Conservation (phyloP, 1,284 basidiomycete species). For the Mycena sp. region DNA sequence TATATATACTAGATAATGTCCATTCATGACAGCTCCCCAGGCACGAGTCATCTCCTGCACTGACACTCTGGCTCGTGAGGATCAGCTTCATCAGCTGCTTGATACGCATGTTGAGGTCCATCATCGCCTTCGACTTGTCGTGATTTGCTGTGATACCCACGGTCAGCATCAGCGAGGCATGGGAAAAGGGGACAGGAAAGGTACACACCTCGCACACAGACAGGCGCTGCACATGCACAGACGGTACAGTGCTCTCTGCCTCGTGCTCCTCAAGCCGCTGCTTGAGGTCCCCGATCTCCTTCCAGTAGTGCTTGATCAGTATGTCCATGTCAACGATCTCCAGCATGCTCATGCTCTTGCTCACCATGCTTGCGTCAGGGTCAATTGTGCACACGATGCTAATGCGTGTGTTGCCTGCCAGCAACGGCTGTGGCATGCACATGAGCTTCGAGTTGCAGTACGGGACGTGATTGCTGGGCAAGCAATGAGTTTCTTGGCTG, state of each 20-base stretch:
- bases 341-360: constrained; percentile 86
- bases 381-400: constrained; percentile 97
- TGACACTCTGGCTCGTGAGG: constrained; percentile 84
- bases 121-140: constrained; percentile 84
- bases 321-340: too few relatives aligned
- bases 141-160: constrained; percentile 81
- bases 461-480: constrained; percentile 89
- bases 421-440: constrained; percentile 92
- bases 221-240: too few relatives aligned
- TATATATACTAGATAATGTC: too few relatives aligned
- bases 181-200: too few relatives aligned
- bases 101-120: constrained; percentile 82
- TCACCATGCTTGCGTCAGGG: constrained; percentile 77
- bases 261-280: too few relatives aligned
- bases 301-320: too few relatives aligned
- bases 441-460: constrained; percentile 97
- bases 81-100: constrained; percentile 89
- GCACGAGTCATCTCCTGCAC: constrained; percentile 71
- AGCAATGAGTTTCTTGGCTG: too few relatives aligned
- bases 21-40: too few relatives aligned
- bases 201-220: too few relatives aligned
- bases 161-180: too few relatives aligned
- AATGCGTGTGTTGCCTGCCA: constrained; percentile 94
- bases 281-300: too few relatives aligned
- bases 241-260: too few relatives aligned